Evolutionary conservation across 23 red algal genomes (phyloP), one percentile per base, ranked within the genome.

Genomic region (Gracilaria gracilis): DNA sequence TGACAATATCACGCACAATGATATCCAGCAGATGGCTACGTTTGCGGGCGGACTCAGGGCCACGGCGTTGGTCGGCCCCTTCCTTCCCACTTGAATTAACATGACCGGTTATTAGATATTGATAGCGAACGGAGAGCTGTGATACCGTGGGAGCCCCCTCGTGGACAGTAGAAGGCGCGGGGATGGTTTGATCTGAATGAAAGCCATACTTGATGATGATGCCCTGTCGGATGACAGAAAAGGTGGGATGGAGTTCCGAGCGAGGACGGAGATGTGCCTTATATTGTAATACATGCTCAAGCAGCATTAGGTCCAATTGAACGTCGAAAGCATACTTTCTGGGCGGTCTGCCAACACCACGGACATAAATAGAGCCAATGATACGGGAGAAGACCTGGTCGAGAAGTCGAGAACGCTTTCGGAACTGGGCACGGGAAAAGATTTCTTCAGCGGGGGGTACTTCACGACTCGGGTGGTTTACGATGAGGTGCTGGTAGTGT

Each of bases 401-500:
- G 4, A 71, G 66, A 39, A 71, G 66, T 37, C 66, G n/a, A 39
- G 66, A 71, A 25, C 66, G 66, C 66, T 71, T 71, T 17, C 25
- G 15, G 31, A 71, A 36, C 25, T 71, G 66, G 12, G 25, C 15
- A 5, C 35, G 31, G 17, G 15, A 4, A 25, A 36, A 71, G 15
- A 25, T 8, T 9, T 71, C 17, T 71, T 71, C 4, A 19, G 66
- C 35, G 25, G n/a, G 17, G 25, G 66, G 66, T 25, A 71, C n/a
- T 34, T 71, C 66, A 17, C 66, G 28, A 71, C 66, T 34, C 15
- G 66, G 66, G 19, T 71, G 66, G 25, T 71, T 71, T 5, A 25
- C 15, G 31, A 71, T 36, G 35, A 71, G 66, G 31, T 71, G 27
- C 9, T 39, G n/a, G 25, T 34, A 71, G 5, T 25, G 66, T 35